Evolutionary conservation across 345 rosid species (phyloP), one percentile per base, ranked within the genome.

Genomic region (Lumnitzera littorea): DNA sequence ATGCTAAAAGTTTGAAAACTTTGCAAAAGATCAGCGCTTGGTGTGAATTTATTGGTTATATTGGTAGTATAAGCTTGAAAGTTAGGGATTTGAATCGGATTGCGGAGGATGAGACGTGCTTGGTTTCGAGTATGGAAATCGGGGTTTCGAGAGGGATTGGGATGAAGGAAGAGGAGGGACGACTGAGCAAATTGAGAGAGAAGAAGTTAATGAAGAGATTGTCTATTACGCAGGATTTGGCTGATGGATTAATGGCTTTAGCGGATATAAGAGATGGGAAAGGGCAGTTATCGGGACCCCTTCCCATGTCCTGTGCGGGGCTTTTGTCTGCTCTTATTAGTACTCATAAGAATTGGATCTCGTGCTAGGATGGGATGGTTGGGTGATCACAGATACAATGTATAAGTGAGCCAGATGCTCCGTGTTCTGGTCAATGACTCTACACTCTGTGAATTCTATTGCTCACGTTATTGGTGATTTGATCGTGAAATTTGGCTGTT

Each of bases 281-380:
- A 17, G 97, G 96, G 62, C 15, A 31, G n/a, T 66, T 92, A 1
- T 78, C 86, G 1, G 78, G 69, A 54, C 87, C 95, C 8, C 70
- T 69, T 51, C 27, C 78, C 73, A 24, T 89, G 57, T 79, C 96
- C 13, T 74, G 67, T 0, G 96, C 98, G 0, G 96, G 98, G 52
- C 84, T 89, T 63, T 62, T 87, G 24, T 92, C 98, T 11, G 98
- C 98, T 12, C 31, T 92, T 27, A 75, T 92, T 46, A 89, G 96
- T 73, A 87, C 96, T 48, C 91, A 81, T 66, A 92, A 92, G 81
- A 89, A 87, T 36, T 89, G 98, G 98, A 65, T 79, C 4, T 88
- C 96, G 72, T 86, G 96, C 72, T 84, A 74, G 85, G 56, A 27
- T 2, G 31, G 5, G 31, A 27, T 2, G 1, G 31, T 27, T 27